phyloP scores from a whole-genome alignment of 106 monocot species.

The Acorus gramineus region DNA sequence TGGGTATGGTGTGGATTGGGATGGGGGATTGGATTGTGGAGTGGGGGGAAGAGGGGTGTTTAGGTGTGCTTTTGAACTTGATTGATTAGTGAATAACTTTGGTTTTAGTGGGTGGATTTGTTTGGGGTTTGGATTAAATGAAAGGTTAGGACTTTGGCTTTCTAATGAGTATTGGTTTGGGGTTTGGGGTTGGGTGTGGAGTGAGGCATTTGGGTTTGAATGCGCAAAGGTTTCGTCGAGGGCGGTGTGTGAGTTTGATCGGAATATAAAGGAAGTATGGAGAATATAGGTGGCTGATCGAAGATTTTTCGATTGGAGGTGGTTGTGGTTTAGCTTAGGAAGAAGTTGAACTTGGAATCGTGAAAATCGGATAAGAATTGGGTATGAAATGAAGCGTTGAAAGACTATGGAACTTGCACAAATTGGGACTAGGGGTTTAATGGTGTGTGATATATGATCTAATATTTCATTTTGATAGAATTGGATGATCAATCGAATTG shows the following conservation, averaged over 20 bases:
- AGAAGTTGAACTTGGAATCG: constrained; percentile 8
- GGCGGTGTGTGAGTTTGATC: constrained; percentile 22
- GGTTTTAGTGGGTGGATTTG: background rate
- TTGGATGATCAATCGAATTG: too few relatives aligned
- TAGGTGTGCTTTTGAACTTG: constrained; percentile 42
- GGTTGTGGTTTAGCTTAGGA: constrained; percentile 8
- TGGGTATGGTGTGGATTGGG: constrained; percentile 10
- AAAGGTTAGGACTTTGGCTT: constrained; percentile 23
- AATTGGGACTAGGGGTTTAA: background rate
- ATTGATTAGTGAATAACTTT: constrained; percentile 14
- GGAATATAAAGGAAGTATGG: constrained; percentile 1
- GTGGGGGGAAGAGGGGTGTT: background rate
- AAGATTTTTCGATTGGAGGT: background rate
- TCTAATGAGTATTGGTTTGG: constrained; percentile 11
- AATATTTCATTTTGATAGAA: too few relatives aligned
- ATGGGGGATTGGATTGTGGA: background rate
- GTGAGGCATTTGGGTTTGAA: constrained; percentile 13
- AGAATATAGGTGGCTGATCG: background rate
- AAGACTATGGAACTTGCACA: constrained; percentile 9
- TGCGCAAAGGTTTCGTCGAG: constrained; percentile 7
- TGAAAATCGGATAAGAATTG: constrained; percentile 15
- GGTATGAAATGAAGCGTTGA: background rate
- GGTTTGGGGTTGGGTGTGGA: background rate
- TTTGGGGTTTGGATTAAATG: background rate
- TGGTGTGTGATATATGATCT: too few relatives aligned